These are phyloP conservation scores for Apiospora phragmitis DNA, from an alignment of 2,329 filamentous ascomycete genomes.

Conservation along the genomic window DNA sequence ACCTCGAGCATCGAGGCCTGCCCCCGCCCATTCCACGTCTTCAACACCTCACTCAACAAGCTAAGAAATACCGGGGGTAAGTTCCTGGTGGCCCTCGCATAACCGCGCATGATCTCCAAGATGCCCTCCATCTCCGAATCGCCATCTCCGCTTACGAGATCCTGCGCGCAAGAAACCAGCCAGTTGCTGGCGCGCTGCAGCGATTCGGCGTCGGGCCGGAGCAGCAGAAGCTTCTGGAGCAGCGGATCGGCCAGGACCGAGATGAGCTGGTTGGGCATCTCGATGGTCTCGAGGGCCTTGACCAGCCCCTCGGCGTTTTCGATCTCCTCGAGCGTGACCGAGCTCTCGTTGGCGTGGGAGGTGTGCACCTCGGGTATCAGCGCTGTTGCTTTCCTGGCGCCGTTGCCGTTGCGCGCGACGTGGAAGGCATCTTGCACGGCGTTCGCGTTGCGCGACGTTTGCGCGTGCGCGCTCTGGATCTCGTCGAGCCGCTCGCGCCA, in stretches of 20 bases:
- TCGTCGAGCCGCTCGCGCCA: constrained; percentile 70
- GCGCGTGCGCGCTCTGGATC: constrained; percentile 61
- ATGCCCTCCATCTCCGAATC: constrained; percentile 54
- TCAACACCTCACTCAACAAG: constrained; percentile 55
- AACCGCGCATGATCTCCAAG: constrained; percentile 56
- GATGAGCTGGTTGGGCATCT: constrained; percentile 79
- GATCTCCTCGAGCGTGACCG: constrained; percentile 74
- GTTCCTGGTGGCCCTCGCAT: constrained; percentile 55
- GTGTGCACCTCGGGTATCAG: constrained; percentile 72
- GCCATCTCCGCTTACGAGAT: constrained; percentile 53
- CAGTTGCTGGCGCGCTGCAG: constrained; percentile 58
- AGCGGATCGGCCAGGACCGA: constrained; percentile 75
- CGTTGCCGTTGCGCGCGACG: constrained; percentile 54
- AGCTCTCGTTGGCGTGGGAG: constrained; percentile 68
- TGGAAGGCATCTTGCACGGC: constrained; percentile 57
- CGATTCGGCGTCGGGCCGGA: constrained; percentile 56
- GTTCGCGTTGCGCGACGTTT: constrained; percentile 25
- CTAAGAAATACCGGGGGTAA: constrained; percentile 50
- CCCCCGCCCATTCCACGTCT: constrained; percentile 62
- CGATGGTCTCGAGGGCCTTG: constrained; percentile 72
- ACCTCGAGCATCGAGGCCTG: constrained; percentile 57
- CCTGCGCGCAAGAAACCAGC: constrained; percentile 57
- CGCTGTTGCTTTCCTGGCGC: constrained; percentile 44
- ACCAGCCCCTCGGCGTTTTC: constrained; percentile 71
- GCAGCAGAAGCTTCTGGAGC: constrained; percentile 74